phyloP scores from a whole-genome alignment of 2,329 filamentous ascomycete genomes.

The Xylaria sp. region DNA sequence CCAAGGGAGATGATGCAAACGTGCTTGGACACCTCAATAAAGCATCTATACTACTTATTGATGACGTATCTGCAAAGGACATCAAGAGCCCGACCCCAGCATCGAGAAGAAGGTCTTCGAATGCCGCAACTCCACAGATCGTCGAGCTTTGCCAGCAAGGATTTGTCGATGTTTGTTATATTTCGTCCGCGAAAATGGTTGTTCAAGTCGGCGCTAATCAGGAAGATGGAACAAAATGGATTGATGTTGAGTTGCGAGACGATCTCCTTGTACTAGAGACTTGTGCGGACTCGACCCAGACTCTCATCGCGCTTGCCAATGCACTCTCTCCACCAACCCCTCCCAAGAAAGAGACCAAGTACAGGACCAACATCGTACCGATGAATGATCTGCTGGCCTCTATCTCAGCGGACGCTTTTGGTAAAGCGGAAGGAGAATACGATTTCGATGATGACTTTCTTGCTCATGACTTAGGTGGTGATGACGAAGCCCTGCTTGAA shows the following conservation, averaged over 20 bases:
- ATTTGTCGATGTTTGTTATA: slow-evolving; percentile 86
- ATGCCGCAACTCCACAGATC: slow-evolving; percentile 62
- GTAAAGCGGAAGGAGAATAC: slow-evolving; percentile 68
- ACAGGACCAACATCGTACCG: slow-evolving; percentile 86
- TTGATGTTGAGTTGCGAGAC: slow-evolving; percentile 85
- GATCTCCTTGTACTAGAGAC: slow-evolving; percentile 91
- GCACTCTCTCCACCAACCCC: slow-evolving; percentile 85
- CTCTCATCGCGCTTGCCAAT: slow-evolving; percentile 81
- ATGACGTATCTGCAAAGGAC: slow-evolving; percentile 69
- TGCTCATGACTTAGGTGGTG: slow-evolving; percentile 60
- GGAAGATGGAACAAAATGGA: slow-evolving; percentile 69
- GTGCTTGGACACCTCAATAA: slow-evolving; percentile 78
- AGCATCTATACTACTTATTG: slow-evolving; percentile 83
- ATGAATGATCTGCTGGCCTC: slow-evolving; percentile 90
- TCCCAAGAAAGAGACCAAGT: slow-evolving; percentile 84
- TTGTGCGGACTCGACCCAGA: slow-evolving; percentile 96
- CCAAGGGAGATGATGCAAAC: slow-evolving; percentile 71
- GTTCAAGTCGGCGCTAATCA: slow-evolving; percentile 69
- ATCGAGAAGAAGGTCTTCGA: slow-evolving; percentile 51
- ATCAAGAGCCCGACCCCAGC: slow-evolving; percentile 54
- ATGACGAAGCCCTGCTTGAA: slow-evolving; percentile 53
- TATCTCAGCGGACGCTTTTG: slow-evolving; percentile 87
- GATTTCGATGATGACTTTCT: slow-evolving; percentile 73
- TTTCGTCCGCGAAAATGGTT: slow-evolving; percentile 80
- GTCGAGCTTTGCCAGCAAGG: slow-evolving; percentile 71